A percentile compares a stretch with the other conserved stretches of the same genome.
These are phyloP conservation scores for Saccharomycopsis sp. DNA, from an alignment of 805 yeast species.

Conservation along the genomic window DNA sequence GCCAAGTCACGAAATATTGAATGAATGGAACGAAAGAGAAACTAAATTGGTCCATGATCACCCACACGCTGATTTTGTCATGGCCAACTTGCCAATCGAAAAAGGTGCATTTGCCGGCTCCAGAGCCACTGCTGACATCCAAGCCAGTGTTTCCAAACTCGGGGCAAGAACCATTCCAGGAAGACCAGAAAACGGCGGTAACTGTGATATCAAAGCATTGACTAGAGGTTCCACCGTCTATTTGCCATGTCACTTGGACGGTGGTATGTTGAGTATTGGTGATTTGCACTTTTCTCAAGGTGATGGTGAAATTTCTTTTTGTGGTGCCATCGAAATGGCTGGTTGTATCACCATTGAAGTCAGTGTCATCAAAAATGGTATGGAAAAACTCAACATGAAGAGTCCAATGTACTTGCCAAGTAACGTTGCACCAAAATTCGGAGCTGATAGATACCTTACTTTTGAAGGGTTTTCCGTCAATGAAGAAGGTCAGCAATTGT, in stretches of 20 bases:
- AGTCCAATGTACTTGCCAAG: constrained; percentile 45
- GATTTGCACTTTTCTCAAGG: constrained; percentile 48
- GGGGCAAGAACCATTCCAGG: constrained; percentile 53
- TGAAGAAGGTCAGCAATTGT: constrained; percentile 40
- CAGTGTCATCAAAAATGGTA: constrained; percentile 36
- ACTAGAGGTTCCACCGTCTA: constrained; percentile 44
- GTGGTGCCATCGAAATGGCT: constrained; percentile 50
- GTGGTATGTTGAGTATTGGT: constrained; percentile 43
- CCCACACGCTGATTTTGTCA: constrained; percentile 29
- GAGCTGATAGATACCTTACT: constrained; percentile 42
- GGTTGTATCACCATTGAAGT: constrained; percentile 40
- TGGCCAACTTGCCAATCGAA: constrained; percentile 37
- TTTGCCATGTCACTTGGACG: constrained; percentile 40
- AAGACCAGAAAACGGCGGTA: constrained; percentile 47
- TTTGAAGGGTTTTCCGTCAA: constrained; percentile 49
- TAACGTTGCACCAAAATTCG: constrained; percentile 41
- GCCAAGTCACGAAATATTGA: constrained; percentile 38
- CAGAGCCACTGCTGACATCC: constrained; percentile 28
- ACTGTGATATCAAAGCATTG: constrained; percentile 45
- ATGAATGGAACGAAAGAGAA: constrained; percentile 42
- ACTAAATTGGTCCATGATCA: constrained; percentile 30
- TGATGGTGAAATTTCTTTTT: constrained; percentile 47
- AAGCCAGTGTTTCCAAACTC: constrained; percentile 29
- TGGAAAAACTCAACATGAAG: constrained; percentile 34
- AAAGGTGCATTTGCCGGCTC: constrained; percentile 36